These are phyloP conservation scores for Ogataea henricii DNA, from an alignment of 805 yeast species.

Conservation along the genomic window DNA sequence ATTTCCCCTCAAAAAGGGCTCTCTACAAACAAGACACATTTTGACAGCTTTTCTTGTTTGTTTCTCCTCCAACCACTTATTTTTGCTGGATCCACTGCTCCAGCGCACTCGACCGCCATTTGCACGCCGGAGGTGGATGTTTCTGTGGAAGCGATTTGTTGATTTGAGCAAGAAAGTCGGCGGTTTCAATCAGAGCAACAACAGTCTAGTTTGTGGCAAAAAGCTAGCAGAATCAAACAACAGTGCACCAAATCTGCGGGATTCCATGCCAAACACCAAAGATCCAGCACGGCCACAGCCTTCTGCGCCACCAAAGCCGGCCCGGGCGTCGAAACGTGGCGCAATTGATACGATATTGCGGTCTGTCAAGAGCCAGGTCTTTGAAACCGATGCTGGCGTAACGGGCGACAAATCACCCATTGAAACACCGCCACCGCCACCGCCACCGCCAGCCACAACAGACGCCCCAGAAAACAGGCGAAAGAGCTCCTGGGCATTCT, in stretches of 20 bases:
- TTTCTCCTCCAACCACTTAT: background rate
- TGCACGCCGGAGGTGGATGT: constrained; percentile 1
- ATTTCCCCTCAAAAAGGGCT: background rate
- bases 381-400: constrained; percentile 18
- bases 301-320: background rate
- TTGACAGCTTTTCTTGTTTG: background rate
- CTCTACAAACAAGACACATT: background rate
- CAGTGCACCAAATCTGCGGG: background rate
- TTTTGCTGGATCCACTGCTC: background rate
- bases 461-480: constrained; percentile 6
- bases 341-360: constrained; percentile 12
- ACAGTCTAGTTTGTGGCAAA: background rate
- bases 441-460: background rate
- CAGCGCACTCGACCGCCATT: background rate
- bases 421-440: background rate
- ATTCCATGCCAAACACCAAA: constrained; percentile 1
- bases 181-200: background rate
- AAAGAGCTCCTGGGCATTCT: constrained; percentile 31
- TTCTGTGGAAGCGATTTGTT: background rate
- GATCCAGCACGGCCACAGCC: background rate
- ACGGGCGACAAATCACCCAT: constrained; percentile 2
- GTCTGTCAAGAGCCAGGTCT: constrained; percentile 25
- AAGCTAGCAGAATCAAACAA: background rate
- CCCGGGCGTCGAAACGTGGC: constrained; percentile 8
- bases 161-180: background rate